A percentile compares a stretch with the other conserved stretches of the same genome.
phyloP scores from a whole-genome alignment of 176 grass and related monocot genomes.

The Zizania latifolia region DNA sequence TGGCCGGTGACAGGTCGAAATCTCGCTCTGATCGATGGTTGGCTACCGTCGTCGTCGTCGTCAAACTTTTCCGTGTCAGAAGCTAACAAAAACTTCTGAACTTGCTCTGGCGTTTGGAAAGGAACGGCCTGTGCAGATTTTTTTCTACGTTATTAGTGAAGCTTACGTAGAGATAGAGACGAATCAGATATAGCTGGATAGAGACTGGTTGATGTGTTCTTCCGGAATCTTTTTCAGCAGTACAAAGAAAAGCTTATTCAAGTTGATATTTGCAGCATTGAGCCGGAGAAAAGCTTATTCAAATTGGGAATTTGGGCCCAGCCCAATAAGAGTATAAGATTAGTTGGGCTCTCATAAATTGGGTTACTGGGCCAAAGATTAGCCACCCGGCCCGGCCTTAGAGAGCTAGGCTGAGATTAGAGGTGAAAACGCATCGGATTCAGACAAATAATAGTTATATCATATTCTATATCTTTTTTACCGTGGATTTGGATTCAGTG shows the following conservation, averaged over 20 bases:
- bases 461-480: no score
- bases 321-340: no score
- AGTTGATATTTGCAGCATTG: no score
- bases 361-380: neutral
- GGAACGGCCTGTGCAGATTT: no score
- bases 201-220: neutral
- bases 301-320: neutral
- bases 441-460: no score
- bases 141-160: no score
- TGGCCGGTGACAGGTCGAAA: conserved; percentile 18
- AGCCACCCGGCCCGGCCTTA: neutral
- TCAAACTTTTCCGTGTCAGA: neutral
- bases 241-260: no score
- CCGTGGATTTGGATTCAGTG: no score
- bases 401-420: no score
- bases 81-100: neutral
- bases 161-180: no score
- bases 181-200: neutral
- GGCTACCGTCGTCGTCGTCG: neutral
- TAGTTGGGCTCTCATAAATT: no score
- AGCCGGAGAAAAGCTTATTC: neutral
- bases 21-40: conserved; percentile 15
- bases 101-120: neutral
- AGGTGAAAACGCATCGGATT: no score
- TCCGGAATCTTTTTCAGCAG: neutral